phyloP scores from a whole-genome alignment of 2,329 filamentous ascomycete genomes.

The Colletotrichum gloeosporioides region DNA sequence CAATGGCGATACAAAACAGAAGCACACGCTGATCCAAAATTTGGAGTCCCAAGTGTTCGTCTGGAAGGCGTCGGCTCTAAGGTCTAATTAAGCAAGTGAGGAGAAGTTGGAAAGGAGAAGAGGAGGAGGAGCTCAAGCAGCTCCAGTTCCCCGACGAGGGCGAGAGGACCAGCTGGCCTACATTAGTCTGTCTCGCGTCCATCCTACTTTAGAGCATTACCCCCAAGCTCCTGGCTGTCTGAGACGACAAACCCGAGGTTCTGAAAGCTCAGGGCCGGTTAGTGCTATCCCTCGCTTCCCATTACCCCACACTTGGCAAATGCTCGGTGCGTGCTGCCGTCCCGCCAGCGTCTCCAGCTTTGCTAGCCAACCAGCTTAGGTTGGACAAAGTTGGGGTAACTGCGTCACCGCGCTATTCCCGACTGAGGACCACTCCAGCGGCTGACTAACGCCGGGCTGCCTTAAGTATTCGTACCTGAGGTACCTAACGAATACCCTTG shows the following conservation, averaged over 20 bases:
- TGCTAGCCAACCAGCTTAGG: background rate
- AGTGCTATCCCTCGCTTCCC: background rate
- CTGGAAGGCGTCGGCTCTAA: background rate
- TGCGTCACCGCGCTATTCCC: background rate
- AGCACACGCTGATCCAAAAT: background rate
- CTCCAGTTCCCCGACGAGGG: background rate
- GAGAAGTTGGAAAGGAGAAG: background rate
- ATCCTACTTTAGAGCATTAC: background rate
- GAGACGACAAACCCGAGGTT: slow-evolving; percentile 1
- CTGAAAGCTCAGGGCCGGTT: background rate
- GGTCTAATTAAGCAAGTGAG: background rate
- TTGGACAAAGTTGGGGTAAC: background rate
- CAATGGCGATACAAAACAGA: background rate
- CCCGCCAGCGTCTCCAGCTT: background rate
- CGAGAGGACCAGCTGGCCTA: background rate
- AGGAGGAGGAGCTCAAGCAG: background rate
- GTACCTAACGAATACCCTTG: no score
- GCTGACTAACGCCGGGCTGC: background rate
- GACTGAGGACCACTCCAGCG: background rate
- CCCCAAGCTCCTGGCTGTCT: background rate
- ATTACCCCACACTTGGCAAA: slow-evolving; percentile 19
- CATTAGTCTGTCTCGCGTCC: background rate
- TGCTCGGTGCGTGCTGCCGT: background rate
- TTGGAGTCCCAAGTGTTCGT: background rate
- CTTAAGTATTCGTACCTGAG: no score